Conservation (phyloP, 106 monocot genomes). For the Chionographis japonica region DNA sequence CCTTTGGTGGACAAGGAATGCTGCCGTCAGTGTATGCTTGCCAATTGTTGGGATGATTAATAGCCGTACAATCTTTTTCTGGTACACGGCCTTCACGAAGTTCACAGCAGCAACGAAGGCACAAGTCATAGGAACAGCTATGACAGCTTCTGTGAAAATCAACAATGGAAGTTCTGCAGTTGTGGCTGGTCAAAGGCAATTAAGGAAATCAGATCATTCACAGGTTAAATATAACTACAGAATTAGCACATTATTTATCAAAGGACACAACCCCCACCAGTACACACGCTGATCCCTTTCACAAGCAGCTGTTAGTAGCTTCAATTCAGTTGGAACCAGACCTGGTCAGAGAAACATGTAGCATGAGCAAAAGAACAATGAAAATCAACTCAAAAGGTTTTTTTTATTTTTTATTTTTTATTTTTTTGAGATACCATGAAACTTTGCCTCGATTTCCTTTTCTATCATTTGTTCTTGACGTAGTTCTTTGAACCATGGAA, state of each 20-base stretch:
- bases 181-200: not conserved
- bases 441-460: not conserved
- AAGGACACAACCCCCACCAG: not conserved
- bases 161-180: not conserved
- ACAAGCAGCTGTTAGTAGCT: not conserved
- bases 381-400: not conserved
- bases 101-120: constrained; percentile 1
- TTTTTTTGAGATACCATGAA: not conserved
- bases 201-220: not conserved
- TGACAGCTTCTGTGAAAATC: not conserved
- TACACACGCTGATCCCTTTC: not conserved
- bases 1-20: constrained; percentile 3
- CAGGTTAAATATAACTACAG: not conserved
- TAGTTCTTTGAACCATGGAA: not conserved
- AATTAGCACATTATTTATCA: not conserved
- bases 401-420: too few species aligned
- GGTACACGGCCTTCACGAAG: constrained; percentile 2
- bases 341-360: not conserved
- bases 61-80: not conserved
- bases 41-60: not conserved
- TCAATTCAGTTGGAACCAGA: not conserved
- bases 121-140: not conserved
- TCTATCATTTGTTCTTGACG: not conserved
- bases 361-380: not conserved
- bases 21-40: not conserved